Base-by-base conservation (phyloP, 2,329 filamentous ascomycete genomes). In the Fusarium sp. region DNA sequence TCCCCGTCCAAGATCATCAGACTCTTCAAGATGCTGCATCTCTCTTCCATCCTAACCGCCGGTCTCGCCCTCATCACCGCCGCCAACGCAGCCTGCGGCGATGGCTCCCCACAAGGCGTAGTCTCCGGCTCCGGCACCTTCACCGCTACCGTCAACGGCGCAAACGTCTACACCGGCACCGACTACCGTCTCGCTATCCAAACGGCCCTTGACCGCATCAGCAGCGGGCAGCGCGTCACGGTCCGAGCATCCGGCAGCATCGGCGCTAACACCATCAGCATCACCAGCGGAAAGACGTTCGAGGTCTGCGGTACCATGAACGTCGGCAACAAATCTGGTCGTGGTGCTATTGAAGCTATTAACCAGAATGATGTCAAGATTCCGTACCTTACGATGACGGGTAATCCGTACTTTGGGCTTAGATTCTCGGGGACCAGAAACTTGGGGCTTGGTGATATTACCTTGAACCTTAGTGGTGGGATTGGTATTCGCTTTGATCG, bases 251-350 rank as follows among this genome's bases (percentile, higher is more conserved):
- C 86, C 0, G 88, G 88, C 8, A 87, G 86, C 47, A 88, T 89
- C 58, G 87, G 87, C 35, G 83, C 85, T n/a, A 83, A 75, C 72
- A 88, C 86, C 39, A 85, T 89, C 75, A 83, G 78, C 30, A 84
- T 90, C 68, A 72, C 76, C 38, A 86, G 84, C 74, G 87, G 87
- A 62, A 88, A 88, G 78, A 89, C 82, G 45, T 89, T 90, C 53
- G 88, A 90, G 71, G 88, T 86, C 36, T 90, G 88, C 76, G 87
- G 88, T 45, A 89, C 87, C 48, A 87, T 90, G 77, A 82, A 89
- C 63, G 82, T 81, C 0, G 84, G 75, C 30, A 78, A 77, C 61
- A 82, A 78, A 9, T 72, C 76, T 39, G 87, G 85, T 3, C 84
- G 83, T 26, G 88, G 88, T 24, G 86, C 87, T 50, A 89, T 90